phyloP scores from a whole-genome alignment of 192 early-diverging fungal genomes.

The Coemansia sp. region DNA sequence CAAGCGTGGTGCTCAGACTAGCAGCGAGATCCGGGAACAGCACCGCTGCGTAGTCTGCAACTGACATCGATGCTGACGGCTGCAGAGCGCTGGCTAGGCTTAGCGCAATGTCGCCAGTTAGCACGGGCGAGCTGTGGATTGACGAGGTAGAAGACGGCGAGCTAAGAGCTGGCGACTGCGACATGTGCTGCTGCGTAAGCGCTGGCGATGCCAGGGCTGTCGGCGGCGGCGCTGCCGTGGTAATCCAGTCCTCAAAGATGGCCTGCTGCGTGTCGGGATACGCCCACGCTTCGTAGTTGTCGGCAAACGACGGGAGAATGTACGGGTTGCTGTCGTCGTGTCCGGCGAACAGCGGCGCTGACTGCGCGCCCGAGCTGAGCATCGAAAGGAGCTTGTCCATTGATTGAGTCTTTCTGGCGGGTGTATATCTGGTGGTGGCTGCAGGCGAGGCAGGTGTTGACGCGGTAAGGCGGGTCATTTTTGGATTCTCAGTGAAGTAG shows the following conservation, averaged over 20 bases:
- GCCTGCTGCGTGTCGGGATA: slow-evolving; percentile 50
- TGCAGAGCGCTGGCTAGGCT: slow-evolving; percentile 44
- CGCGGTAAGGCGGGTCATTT: slow-evolving; percentile 37
- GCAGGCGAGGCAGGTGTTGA: slow-evolving; percentile 33
- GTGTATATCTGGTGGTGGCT: slow-evolving; percentile 9
- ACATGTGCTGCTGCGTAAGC: slow-evolving; percentile 14
- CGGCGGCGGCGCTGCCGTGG: slow-evolving; percentile 38
- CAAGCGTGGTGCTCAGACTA: slow-evolving; percentile 19
- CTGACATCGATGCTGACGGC: slow-evolving; percentile 13
- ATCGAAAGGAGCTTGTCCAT: slow-evolving; percentile 52
- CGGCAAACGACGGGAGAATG: slow-evolving; percentile 44
- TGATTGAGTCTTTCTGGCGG: slow-evolving; percentile 21
- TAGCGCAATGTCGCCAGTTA: slow-evolving; percentile 36
- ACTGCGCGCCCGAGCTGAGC: slow-evolving; percentile 24
- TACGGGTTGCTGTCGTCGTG: slow-evolving; percentile 37
- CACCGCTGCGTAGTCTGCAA: slow-evolving; percentile 47
- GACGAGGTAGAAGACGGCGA: slow-evolving; percentile 28
- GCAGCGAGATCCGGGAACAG: slow-evolving; percentile 45
- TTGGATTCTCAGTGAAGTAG: slow-evolving; percentile 31
- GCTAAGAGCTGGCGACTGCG: slow-evolving; percentile 31
- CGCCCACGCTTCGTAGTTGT: slow-evolving; percentile 50
- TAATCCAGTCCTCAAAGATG: slow-evolving; percentile 49
- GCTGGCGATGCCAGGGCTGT: slow-evolving; percentile 44
- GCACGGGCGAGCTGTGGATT: slow-evolving; percentile 35
- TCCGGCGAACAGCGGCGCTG: slow-evolving; percentile 26